A percentile compares a stretch with the other conserved stretches of the same genome.
These are phyloP conservation scores for Trypethelium eluteriae DNA, from an alignment of 495 filamentous ascomycete species.

Conservation along the genomic window DNA sequence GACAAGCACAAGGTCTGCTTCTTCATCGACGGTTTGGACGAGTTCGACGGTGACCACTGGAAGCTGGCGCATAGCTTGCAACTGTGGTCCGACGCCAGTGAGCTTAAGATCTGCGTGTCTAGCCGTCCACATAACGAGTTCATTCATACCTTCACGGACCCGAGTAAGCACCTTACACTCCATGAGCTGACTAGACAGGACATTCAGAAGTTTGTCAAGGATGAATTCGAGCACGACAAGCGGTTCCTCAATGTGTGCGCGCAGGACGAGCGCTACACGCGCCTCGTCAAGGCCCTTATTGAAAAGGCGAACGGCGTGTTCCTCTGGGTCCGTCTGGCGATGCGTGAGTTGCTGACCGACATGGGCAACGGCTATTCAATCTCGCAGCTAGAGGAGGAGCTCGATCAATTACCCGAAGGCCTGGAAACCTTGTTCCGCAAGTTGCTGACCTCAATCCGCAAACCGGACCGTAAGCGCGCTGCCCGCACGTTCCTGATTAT, in stretches of 20 bases:
- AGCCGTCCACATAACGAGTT: constrained; percentile 6
- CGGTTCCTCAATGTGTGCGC: not conserved
- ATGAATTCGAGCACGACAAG: not conserved
- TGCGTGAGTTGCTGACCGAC: not conserved
- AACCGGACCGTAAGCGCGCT: not conserved
- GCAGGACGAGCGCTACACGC: not conserved
- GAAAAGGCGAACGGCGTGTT: not conserved
- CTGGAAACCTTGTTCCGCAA: constrained; percentile 7
- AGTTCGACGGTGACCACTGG: not conserved
- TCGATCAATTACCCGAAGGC: not conserved
- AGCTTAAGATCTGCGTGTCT: constrained; percentile 2
- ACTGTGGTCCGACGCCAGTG: not conserved
- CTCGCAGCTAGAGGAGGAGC: constrained; percentile 6
- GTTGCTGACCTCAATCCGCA: not conserved
- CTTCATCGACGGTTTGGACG: constrained; percentile 6
- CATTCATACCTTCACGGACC: not conserved
- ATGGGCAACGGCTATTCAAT: constrained; percentile 1
- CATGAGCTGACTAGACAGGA: not conserved
- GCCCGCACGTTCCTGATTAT: not conserved
- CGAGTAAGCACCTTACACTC: not conserved
- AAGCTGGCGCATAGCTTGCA: not conserved
- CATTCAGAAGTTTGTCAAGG: not conserved
- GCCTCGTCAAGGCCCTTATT: not conserved
- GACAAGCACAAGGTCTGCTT: not conserved
- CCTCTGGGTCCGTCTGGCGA: not conserved